Evolutionary conservation across 2,329 filamentous ascomycete species (phyloP), one percentile per base, ranked within the genome.

Genomic region (Lasiodiplodia citricola): DNA sequence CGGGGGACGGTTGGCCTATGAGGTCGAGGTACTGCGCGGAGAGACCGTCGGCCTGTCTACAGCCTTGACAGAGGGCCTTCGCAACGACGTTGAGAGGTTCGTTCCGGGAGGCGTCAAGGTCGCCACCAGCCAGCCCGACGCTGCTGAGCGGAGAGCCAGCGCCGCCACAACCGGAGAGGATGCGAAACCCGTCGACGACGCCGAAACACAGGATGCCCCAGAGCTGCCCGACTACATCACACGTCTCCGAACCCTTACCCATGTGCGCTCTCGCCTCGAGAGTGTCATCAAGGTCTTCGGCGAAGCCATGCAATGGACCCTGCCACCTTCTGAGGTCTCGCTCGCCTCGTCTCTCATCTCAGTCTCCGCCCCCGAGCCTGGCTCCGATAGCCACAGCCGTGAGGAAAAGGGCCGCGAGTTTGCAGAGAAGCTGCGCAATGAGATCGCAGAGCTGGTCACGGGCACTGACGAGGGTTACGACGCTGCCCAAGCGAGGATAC

Each of bases 291-390:
- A 92, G 78, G 91, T 91, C 0, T 99, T 99, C 78, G 95, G 94
- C 51, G 91, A 96, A 74, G 95, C 96, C 38, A 97, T 98, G 92
- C 91, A 96, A 74, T 98, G 97, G 86, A 91, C 93, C 0, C 89
- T 97, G 62, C 93, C 95, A 0, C 94, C 95, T 0, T 96, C 92
- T 0, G 94, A 97, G 76, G 82, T 94, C 14, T 95, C 92, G 0
- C 88, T 96, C 68, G 88, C 91, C 56, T 95, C 93, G 0, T 94
- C 92, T 0, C 94, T 97, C 75, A 89, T 97, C 57, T 96, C 93
- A 6, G 93, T 97, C 14, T 97, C 94, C 0, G 93, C 92, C 0
- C 94, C 95, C 0, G 92, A 95, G 67, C 87, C 90, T 0, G 90
- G 89, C 21, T 86, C 81, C 69, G 86, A 87, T 72, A 85, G 86